A percentile compares a stretch with the other conserved stretches of the same genome.
Conservation (phyloP, 2,329 filamentous ascomycete genomes). For the Sordariomycetes sp. region DNA sequence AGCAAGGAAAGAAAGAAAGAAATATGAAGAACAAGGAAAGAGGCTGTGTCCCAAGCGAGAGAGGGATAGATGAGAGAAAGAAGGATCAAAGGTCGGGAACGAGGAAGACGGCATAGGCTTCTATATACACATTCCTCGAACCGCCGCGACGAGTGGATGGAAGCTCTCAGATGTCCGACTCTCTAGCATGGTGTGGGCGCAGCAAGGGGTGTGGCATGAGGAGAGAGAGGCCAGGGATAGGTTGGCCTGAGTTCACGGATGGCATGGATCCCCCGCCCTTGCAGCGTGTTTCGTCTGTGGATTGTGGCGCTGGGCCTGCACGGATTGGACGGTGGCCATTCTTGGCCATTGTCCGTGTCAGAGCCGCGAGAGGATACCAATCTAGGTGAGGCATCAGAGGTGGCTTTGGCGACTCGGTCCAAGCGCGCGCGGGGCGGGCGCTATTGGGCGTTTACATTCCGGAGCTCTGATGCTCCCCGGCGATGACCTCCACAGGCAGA, state of each 20-base stretch:
- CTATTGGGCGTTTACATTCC: background rate
- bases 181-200: background rate
- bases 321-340: background rate
- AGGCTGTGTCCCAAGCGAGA: conserved; percentile 13
- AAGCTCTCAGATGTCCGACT: background rate
- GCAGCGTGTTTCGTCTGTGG: background rate
- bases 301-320: background rate
- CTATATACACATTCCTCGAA: background rate
- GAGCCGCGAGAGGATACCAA: background rate
- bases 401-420: background rate
- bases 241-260: background rate
- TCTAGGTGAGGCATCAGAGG: background rate
- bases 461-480: background rate
- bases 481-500: background rate
- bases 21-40: conserved; percentile 15
- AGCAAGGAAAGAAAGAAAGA: conserved; percentile 6
- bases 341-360: background rate
- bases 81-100: conserved; percentile 4
- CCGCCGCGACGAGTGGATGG: background rate
- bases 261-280: background rate
- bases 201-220: background rate
- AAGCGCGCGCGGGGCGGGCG: background rate
- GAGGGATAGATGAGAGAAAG: conserved; percentile 6
- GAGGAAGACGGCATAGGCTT: background rate
- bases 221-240: background rate